Evolutionary conservation across 805 yeast genomes (phyloP), one percentile per base, ranked within the genome.

Genomic region (Candida mattraensis): DNA sequence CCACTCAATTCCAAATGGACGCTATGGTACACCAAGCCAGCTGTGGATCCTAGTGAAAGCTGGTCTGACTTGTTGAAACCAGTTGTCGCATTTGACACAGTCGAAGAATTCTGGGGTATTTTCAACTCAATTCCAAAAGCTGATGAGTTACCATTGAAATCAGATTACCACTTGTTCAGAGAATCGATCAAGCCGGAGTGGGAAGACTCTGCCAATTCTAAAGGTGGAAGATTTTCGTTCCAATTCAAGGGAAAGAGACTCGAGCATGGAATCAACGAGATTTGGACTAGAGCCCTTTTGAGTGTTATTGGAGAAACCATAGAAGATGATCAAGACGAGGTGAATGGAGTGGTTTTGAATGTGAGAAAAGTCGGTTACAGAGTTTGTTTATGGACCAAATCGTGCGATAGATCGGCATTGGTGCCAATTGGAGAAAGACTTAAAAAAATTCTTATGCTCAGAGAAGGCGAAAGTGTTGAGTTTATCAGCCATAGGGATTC

Each of bases 21-120:
- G 15, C 76, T 91, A 58, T 91, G 99, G 99, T 93, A 87, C 74
- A 86, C 95, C 42, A 88, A 88, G 70, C 98, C 99, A 44, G 81
- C 87, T 43, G 78, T 80, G 42, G 84, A 80, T 57, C 72, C 70
- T 48, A 69, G 70, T 48, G 95, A 87, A 67, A 79, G 87, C 54
- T 91, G 98, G 98, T 76, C 87, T 37, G 95, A 89, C 57, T 74
- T 88, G 48, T 74, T 93, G 58, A 88, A 88, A 69, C 94, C 96
- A 39, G 94, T 93, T 33, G 91, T 88, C 51, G 78, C 94, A 16
- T 87, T 93, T 54, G 76, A 80, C 37, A 80, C 96, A n/a, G 98
- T 93, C 34, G 99, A 93, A 70, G 97, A 91, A 64, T 93, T 93
- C 70, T 93, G 99, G 99, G 99, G 98, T 17, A 83, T 91, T 49